A percentile compares a stretch with the other conserved stretches of the same genome.
phyloP scores from a whole-genome alignment of 1,284 basidiomycete species.

The Taiwanofungus camphoratus region DNA sequence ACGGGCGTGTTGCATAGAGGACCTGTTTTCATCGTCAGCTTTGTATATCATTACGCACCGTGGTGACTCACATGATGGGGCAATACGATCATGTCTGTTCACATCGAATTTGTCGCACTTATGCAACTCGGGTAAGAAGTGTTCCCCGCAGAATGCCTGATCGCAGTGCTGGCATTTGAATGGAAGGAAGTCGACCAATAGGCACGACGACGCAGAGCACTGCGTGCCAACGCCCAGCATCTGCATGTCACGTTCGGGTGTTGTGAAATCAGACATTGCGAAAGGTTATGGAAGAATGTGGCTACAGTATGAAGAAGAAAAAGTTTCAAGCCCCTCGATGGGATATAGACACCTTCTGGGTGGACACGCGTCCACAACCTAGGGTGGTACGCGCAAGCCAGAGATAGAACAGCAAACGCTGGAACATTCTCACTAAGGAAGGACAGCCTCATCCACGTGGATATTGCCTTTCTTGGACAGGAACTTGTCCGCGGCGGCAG shows the following conservation, averaged over 20 bases:
- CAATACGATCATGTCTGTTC: constrained; percentile 60
- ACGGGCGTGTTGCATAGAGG: constrained; percentile 70
- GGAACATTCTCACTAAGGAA: constrained; percentile 8
- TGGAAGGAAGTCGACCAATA: constrained; percentile 74
- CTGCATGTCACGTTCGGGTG: constrained; percentile 40
- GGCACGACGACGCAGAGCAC: constrained; percentile 58
- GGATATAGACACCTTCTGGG: neutral
- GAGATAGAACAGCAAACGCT: constrained; percentile 9
- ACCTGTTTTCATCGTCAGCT: constrained; percentile 32
- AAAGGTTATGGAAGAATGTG: neutral
- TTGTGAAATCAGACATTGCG: constrained; percentile 26
- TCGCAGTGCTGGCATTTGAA: constrained; percentile 75
- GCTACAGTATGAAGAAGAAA: neutral
- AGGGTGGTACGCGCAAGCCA: constrained; percentile 13
- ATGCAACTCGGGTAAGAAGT: constrained; percentile 63
- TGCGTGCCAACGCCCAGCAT: constrained; percentile 65
- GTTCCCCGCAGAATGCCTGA: constrained; percentile 64
- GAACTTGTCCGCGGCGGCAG: neutral
- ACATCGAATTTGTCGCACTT: constrained; percentile 66
- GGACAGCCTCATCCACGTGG: neutral
- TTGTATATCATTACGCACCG: neutral
- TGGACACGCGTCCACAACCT: constrained; percentile 22
- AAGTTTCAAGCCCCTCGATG: constrained; percentile 6
- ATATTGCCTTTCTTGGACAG: neutral
- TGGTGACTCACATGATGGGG: constrained; percentile 56